Evolutionary conservation across 176 grass and related monocot species (phyloP).

Genomic region (Avena atlantica): DNA sequence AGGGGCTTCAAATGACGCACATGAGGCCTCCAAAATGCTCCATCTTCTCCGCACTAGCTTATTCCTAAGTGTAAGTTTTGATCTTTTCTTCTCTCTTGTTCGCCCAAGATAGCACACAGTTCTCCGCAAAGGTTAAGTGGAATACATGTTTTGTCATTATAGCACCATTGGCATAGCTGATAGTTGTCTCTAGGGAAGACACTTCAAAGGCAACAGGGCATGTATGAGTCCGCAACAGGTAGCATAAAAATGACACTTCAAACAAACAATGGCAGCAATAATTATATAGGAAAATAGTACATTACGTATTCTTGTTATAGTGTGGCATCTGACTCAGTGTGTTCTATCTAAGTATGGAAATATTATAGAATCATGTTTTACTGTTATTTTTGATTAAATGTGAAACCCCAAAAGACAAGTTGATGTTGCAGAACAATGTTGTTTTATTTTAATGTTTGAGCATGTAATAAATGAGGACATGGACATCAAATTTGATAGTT

Average conservation of each 20-base stretch:
- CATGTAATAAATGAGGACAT: neutral
- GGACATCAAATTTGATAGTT: slow-evolving; percentile 2
- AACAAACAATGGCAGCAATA: neutral
- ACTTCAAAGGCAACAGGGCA: neutral
- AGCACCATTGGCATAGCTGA: neutral
- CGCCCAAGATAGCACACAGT: neutral
- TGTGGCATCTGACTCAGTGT: neutral
- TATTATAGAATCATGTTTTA: slow-evolving; percentile 19
- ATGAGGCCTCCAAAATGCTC: slow-evolving; percentile 91
- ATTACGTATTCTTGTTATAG: neutral
- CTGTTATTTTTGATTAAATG: slow-evolving; percentile 24
- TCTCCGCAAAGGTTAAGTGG: neutral
- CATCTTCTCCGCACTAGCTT: slow-evolving; percentile 83
- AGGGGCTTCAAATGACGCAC: slow-evolving; percentile 80
- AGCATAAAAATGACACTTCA: slow-evolving; percentile 13
- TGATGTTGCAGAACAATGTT: slow-evolving; percentile 18
- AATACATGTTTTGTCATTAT: slow-evolving; percentile 26
- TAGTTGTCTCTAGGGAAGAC: slow-evolving; percentile 2
- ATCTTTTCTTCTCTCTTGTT: slow-evolving; percentile 14
- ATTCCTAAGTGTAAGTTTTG: slow-evolving; percentile 85
- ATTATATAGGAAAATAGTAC: neutral
- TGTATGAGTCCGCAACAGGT: slow-evolving; percentile 19
- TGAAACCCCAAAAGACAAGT: slow-evolving; percentile 10
- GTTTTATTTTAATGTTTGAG: slow-evolving; percentile 19
- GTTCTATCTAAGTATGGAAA: neutral